phyloP scores from a whole-genome alignment of 345 rosid genomes.

The Clarkia xantiana region DNA sequence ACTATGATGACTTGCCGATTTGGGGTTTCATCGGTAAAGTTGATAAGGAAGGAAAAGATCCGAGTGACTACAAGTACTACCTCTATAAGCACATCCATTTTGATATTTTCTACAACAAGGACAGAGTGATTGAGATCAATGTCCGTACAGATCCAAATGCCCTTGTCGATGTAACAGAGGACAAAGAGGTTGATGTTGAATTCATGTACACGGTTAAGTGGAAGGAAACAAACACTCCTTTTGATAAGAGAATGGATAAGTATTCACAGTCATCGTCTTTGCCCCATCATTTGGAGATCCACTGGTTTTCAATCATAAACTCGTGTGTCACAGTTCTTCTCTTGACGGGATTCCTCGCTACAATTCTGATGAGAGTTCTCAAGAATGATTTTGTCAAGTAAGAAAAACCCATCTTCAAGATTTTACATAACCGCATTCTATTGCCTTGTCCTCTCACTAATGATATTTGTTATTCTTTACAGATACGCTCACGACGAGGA shows the following conservation, averaged over 20 bases:
- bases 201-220: constrained; percentile 38
- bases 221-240: constrained; percentile 39
- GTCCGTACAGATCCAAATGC: constrained; percentile 25
- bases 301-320: constrained; percentile 47
- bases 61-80: constrained; percentile 33
- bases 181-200: constrained; percentile 30
- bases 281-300: constrained; percentile 48
- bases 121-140: constrained; percentile 34
- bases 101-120: constrained; percentile 32
- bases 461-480: neutral
- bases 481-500: constrained; percentile 53
- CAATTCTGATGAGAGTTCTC: constrained; percentile 45
- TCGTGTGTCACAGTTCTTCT: constrained; percentile 50
- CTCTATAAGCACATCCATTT: constrained; percentile 37
- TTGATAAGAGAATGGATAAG: constrained; percentile 45
- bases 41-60: constrained; percentile 33
- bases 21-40: constrained; percentile 46
- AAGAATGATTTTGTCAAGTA: constrained; percentile 51
- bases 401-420: constrained; percentile 5
- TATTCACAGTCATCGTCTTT: constrained; percentile 35
- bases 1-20: constrained; percentile 41
- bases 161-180: constrained; percentile 34
- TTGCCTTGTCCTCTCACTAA: neutral
- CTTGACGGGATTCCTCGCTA: constrained; percentile 47
- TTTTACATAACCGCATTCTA: neutral